Conservation (phyloP, 1,284 basidiomycete species). For the Chalciporus sp. region DNA sequence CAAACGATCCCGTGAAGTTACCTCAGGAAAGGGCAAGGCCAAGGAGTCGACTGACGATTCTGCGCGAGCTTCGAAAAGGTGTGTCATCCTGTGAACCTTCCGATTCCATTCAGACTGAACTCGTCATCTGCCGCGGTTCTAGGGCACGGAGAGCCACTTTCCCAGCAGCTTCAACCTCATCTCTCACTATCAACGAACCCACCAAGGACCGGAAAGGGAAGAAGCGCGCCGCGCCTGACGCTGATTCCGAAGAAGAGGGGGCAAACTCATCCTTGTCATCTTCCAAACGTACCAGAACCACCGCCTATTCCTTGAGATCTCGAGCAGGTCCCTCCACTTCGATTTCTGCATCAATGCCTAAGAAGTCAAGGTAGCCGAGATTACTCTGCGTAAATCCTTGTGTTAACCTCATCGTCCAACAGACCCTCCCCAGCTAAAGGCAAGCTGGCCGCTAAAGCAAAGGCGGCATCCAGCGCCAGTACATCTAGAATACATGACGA, state of each 20-base stretch:
- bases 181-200: slow-evolving; percentile 76
- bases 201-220: slow-evolving; percentile 75
- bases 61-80: slow-evolving; percentile 61
- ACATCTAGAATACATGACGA: slow-evolving; percentile 66
- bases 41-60: slow-evolving; percentile 59
- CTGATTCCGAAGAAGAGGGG: slow-evolving; percentile 59
- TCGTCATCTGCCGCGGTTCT: slow-evolving; percentile 25
- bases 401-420: slow-evolving; percentile 16
- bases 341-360: slow-evolving; percentile 62
- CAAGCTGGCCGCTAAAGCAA: slow-evolving; percentile 63
- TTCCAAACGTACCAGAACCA: slow-evolving; percentile 58
- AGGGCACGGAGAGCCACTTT: slow-evolving; percentile 62
- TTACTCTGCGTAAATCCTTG: slow-evolving; percentile 12
- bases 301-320: slow-evolving; percentile 70
- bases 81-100: slow-evolving; percentile 35
- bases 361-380: slow-evolving; percentile 61
- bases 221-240: slow-evolving; percentile 79
- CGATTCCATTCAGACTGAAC: slow-evolving; percentile 21
- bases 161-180: slow-evolving; percentile 42
- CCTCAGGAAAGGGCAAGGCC: slow-evolving; percentile 60
- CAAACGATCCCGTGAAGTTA: slow-evolving; percentile 58
- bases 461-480: slow-evolving; percentile 55
- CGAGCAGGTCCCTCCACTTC: slow-evolving; percentile 46
- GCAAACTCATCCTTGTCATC: slow-evolving; percentile 45
- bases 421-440: slow-evolving; percentile 59